These are phyloP conservation scores for Leccinum barrowsii DNA, from an alignment of 768 basidiomycete species.

Conservation along the genomic window DNA sequence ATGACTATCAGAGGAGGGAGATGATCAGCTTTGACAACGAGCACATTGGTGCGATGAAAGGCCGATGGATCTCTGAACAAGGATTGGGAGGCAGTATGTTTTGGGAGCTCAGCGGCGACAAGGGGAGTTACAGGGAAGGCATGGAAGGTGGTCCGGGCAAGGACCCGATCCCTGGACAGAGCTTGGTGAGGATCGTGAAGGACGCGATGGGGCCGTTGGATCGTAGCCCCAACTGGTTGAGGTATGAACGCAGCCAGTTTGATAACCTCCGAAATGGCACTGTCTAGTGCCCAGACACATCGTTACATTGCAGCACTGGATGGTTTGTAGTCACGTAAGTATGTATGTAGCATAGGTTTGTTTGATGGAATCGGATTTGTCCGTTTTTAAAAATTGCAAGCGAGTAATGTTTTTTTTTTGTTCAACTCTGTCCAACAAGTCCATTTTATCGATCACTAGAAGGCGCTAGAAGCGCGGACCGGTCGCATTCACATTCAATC, in stretches of 20 bases:
- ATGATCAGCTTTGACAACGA: constrained; percentile 83
- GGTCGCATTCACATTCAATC: not conserved
- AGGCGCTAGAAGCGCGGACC: not conserved
- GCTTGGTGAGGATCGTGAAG: constrained; percentile 72
- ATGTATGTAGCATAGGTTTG: constrained; percentile 5
- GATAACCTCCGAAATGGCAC: constrained; percentile 78
- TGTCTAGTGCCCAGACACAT: constrained; percentile 19
- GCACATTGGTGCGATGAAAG: constrained; percentile 67
- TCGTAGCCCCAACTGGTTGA: constrained; percentile 73
- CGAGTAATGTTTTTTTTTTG: not conserved
- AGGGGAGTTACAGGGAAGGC: constrained; percentile 59
- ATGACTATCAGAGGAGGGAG: constrained; percentile 70
- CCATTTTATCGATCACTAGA: not conserved
- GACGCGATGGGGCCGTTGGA: constrained; percentile 77
- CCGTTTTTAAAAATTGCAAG: not conserved
- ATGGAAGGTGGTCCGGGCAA: constrained; percentile 78
- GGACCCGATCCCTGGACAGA: constrained; percentile 63
- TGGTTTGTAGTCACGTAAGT: not conserved
- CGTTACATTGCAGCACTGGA: not conserved
- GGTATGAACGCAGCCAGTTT: constrained; percentile 72
- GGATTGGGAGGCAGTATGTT: constrained; percentile 91
- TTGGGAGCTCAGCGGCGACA: constrained; percentile 91
- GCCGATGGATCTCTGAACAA: constrained; percentile 72
- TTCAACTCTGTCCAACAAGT: not conserved
- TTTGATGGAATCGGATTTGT: not conserved